These are phyloP conservation scores for Trichoderma atrobrunneum DNA, from an alignment of 2,329 filamentous ascomycete genomes.

Conservation along the genomic window DNA sequence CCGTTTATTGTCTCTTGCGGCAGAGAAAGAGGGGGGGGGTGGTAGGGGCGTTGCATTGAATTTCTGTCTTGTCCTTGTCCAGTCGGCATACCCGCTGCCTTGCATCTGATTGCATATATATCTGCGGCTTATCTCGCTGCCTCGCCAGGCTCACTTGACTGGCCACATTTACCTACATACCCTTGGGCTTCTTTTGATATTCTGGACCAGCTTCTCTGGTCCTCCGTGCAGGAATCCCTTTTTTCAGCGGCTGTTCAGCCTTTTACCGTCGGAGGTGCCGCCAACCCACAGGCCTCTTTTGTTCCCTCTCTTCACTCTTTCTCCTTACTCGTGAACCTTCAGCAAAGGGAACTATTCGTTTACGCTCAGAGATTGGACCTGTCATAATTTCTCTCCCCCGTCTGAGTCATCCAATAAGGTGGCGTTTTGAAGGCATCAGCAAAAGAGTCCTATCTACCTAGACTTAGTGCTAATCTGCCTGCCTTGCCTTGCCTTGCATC, in stretches of 20 bases:
- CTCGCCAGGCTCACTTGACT: conserved; percentile 8
- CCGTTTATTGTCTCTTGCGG: background rate
- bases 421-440: conserved; percentile 4
- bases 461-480: background rate
- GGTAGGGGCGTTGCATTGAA: background rate
- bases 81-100: conserved; percentile 15
- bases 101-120: conserved; percentile 10
- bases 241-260: conserved; percentile 6
- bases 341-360: background rate
- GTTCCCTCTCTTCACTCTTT: background rate
- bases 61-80: background rate
- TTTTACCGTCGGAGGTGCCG: conserved; percentile 6
- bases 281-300: background rate
- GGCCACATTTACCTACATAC: background rate
- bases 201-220: background rate
- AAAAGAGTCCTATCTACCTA: background rate
- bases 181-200: conserved; percentile 9
- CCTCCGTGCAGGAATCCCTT: background rate
- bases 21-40: background rate
- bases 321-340: background rate
- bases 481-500: background rate
- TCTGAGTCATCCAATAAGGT: conserved; percentile 10
- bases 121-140: conserved; percentile 14
- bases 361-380: background rate
- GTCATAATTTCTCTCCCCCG: background rate